These are phyloP conservation scores for Wickerhamiella sorbophila DNA, from an alignment of 805 yeast species.

Conservation along the genomic window DNA sequence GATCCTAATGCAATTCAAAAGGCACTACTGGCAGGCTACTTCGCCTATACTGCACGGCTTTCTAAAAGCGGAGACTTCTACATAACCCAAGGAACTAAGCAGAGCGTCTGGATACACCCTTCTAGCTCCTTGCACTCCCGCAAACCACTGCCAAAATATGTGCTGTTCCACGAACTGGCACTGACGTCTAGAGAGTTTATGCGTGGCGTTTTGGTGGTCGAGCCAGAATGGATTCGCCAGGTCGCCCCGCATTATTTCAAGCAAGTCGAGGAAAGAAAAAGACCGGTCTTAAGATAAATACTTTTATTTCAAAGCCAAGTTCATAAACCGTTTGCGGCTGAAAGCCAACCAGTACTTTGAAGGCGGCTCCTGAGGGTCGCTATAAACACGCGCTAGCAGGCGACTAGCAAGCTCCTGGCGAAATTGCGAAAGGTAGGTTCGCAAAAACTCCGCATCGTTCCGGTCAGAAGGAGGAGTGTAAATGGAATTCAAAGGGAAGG, in stretches of 20 bases:
- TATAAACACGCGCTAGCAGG: slow-evolving; percentile 53
- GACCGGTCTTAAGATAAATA: not conserved
- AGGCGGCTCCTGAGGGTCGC: slow-evolving; percentile 40
- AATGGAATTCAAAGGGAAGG: slow-evolving; percentile 79
- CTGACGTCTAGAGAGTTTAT: slow-evolving; percentile 80
- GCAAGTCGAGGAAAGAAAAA: not conserved
- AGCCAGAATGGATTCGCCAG: slow-evolving; percentile 66
- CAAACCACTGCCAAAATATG: slow-evolving; percentile 44
- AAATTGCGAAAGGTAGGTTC: slow-evolving; percentile 76
- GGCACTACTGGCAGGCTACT: slow-evolving; percentile 34
- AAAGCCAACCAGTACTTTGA: slow-evolving; percentile 94
- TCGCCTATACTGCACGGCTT: slow-evolving; percentile 38
- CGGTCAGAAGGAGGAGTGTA: slow-evolving; percentile 60
- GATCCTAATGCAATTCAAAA: slow-evolving; percentile 17
- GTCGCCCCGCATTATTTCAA: slow-evolving; percentile 27
- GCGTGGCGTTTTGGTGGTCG: slow-evolving; percentile 76
- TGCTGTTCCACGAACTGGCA: slow-evolving; percentile 66
- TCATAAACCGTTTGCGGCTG: slow-evolving; percentile 91
- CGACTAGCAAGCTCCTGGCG: slow-evolving; percentile 86
- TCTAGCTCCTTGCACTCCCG: slow-evolving; percentile 54
- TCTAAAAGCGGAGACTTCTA: slow-evolving; percentile 54
- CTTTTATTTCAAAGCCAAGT: slow-evolving; percentile 43
- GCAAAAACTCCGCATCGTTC: slow-evolving; percentile 62
- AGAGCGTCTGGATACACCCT: slow-evolving; percentile 69
- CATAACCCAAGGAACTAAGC: slow-evolving; percentile 50